Conservation (phyloP, 2,329 filamentous ascomycete genomes). For the Cryphonectria carpinicola region DNA sequence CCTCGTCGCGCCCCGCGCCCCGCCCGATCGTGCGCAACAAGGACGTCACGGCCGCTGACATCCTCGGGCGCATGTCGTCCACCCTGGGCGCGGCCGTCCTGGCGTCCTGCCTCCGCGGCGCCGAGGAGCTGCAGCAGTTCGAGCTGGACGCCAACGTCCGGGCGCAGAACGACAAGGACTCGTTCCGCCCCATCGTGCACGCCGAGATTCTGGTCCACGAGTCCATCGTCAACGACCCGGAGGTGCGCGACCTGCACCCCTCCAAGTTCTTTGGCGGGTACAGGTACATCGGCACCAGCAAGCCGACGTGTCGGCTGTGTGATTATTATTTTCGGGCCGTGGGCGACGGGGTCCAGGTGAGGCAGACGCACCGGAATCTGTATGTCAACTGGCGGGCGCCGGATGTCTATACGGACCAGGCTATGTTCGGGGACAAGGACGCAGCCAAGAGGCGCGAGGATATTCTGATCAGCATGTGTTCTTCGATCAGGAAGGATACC, state of each 20-base stretch:
- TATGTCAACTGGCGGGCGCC: conserved; percentile 45
- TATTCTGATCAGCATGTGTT: conserved; percentile 36
- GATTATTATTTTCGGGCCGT: conserved; percentile 39
- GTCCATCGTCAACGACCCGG: conserved; percentile 29
- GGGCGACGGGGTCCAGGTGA: conserved; percentile 34
- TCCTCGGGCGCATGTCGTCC: conserved; percentile 31
- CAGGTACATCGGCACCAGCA: conserved; percentile 46
- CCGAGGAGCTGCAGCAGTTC: conserved; percentile 30
- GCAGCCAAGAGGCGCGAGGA: conserved; percentile 28
- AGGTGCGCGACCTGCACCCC: not conserved
- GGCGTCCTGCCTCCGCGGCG: conserved; percentile 17
- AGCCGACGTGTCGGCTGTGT: conserved; percentile 46
- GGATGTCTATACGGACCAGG: conserved; percentile 35
- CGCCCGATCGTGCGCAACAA: conserved; percentile 27
- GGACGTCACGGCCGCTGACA: conserved; percentile 26
- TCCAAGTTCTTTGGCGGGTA: conserved; percentile 38
- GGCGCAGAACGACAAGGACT: not conserved
- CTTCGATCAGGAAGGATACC: conserved; percentile 36
- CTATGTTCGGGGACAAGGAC: conserved; percentile 20
- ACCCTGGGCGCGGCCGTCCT: not conserved
- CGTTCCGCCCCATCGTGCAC: conserved; percentile 41
- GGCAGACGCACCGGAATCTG: conserved; percentile 42
- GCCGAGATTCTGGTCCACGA: conserved; percentile 40
- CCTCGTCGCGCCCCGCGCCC: conserved; percentile 32
- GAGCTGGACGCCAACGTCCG: conserved; percentile 28